Evolutionary conservation across 83 land plant species (phyloP).

Genomic region (Picea abies): DNA sequence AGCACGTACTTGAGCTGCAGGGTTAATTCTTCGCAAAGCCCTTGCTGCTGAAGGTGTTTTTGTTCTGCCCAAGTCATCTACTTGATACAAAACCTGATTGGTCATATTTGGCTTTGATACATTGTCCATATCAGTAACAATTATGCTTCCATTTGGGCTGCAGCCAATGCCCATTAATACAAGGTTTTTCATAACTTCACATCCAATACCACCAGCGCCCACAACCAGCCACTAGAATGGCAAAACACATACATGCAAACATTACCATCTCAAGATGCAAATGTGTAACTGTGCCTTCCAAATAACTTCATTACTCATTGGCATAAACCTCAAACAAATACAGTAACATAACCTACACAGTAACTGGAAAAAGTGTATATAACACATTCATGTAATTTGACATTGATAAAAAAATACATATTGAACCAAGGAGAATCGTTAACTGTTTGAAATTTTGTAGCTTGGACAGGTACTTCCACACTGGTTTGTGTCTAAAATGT

Average conservation of each 20-base stretch:
- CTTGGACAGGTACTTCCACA: no score
- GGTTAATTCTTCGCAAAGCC: constrained; percentile 58
- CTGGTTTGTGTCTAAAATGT: no score
- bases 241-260: constrained; percentile 7
- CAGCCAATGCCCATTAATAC: constrained; percentile 65
- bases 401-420: no score
- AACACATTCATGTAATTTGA: no score
- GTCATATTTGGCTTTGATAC: constrained; percentile 51
- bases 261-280: constrained; percentile 4
- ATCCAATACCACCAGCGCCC: constrained; percentile 66
- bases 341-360: neutral
- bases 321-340: no score
- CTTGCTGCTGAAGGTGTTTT: constrained; percentile 57
- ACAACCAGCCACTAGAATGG: constrained; percentile 60
- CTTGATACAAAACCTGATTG: constrained; percentile 46
- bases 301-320: neutral
- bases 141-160: constrained; percentile 48
- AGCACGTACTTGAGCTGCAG: constrained; percentile 51
- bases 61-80: constrained; percentile 44
- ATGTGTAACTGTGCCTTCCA: neutral
- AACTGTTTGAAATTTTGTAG: neutral
- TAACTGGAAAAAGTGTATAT: no score
- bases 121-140: constrained; percentile 54
- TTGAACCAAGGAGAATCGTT: neutral
- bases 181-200: constrained; percentile 56